A percentile compares a stretch with the other conserved stretches of the same genome.
These are phyloP conservation scores for Rubroboletus pulcherrimus DNA, from an alignment of 768 basidiomycete genomes.

Conservation along the genomic window DNA sequence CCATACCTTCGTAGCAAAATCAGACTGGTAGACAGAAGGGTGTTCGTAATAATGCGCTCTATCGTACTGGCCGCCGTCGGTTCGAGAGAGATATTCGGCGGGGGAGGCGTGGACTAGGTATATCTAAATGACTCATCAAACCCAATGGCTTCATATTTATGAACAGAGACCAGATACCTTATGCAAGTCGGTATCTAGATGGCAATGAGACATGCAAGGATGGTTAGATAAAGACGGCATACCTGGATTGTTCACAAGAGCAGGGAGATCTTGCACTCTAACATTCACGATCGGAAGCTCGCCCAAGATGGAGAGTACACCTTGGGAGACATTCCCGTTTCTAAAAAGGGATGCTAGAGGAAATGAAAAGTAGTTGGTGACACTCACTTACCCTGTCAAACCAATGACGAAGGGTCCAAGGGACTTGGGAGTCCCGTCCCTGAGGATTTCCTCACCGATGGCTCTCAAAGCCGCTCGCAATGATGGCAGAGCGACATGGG, in stretches of 20 bases:
- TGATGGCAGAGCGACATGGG: conserved; percentile 52
- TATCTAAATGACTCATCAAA: conserved; percentile 40
- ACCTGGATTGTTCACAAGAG: conserved; percentile 54
- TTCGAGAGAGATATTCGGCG: conserved; percentile 62
- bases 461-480: conserved; percentile 51
- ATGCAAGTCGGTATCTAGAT: conserved; percentile 49
- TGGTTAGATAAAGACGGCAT: conserved; percentile 8
- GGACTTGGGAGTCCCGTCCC: conserved; percentile 54
- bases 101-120: conserved; percentile 74
- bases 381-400: conserved; percentile 64
- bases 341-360: conserved; percentile 34
- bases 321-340: conserved; percentile 77
- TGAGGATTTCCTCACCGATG: conserved; percentile 53
- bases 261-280: conserved; percentile 50
- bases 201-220: background rate
- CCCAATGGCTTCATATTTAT: background rate
- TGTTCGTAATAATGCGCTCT: conserved; percentile 71
- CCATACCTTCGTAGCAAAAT: conserved; percentile 63
- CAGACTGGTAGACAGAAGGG: conserved; percentile 61
- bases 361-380: background rate
- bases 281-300: conserved; percentile 69
- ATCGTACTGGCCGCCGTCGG: conserved; percentile 53
- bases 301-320: conserved; percentile 65
- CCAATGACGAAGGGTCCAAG: conserved; percentile 80
- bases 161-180: conserved; percentile 39